Percentiles rank a stretch among this genome's conserved stretches.
phyloP scores from a whole-genome alignment of 2,329 filamentous ascomycete genomes.

The Berkeleyomyces basicola region DNA sequence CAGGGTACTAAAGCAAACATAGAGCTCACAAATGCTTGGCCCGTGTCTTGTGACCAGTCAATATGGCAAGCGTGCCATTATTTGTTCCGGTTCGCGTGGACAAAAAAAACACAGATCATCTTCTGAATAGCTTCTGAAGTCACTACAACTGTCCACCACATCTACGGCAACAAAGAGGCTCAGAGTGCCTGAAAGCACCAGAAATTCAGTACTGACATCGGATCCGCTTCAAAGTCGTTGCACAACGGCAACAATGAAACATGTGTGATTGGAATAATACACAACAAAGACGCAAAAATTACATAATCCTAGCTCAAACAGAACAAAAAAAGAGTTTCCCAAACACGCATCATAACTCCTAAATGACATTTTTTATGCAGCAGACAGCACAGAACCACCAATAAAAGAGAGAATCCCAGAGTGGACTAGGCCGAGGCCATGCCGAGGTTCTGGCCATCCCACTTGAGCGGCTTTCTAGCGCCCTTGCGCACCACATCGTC shows the following conservation, averaged over 20 bases:
- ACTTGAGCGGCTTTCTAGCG: constrained; percentile 27
- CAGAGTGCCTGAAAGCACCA: too few relatives aligned
- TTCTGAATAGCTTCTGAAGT: too few relatives aligned
- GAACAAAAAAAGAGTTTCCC: constrained; percentile 3
- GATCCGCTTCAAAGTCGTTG: neutral
- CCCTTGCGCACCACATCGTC: constrained; percentile 49
- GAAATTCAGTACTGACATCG: too few relatives aligned
- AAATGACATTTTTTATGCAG: constrained; percentile 9
- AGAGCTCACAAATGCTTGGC: too few relatives aligned
- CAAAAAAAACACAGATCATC: too few relatives aligned
- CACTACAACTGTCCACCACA: too few relatives aligned
- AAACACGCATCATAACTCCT: constrained; percentile 9
- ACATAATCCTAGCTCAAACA: constrained; percentile 2
- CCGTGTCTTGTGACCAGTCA: too few relatives aligned
- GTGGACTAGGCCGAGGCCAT: neutral
- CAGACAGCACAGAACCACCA: neutral
- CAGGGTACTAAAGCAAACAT: too few relatives aligned
- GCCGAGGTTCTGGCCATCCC: constrained; percentile 13
- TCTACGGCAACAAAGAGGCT: too few relatives aligned
- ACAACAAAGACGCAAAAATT: neutral
- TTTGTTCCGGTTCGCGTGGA: too few relatives aligned
- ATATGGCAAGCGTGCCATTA: too few relatives aligned
- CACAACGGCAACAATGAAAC: neutral
- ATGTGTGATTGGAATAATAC: neutral
- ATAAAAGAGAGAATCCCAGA: neutral